phyloP scores from a whole-genome alignment of 345 rosid genomes.

The Eucalyptus polybractea region DNA sequence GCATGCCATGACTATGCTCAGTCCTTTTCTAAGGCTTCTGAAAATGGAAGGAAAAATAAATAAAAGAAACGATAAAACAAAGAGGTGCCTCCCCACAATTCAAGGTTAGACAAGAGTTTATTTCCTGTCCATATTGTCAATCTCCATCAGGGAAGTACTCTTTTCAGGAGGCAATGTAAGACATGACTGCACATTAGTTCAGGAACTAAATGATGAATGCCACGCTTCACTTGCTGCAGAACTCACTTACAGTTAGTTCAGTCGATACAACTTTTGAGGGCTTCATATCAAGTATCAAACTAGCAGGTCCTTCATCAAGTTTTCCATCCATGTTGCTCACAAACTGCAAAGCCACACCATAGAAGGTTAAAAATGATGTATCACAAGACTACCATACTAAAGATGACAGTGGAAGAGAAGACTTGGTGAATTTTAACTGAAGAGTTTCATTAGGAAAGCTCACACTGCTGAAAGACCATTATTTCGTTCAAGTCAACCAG shows the following conservation, averaged over 20 bases:
- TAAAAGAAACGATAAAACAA: not conserved
- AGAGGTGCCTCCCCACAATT: not conserved
- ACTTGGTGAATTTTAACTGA: not conserved
- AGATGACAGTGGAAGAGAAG: not conserved
- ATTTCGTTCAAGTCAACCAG: not conserved
- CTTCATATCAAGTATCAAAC: constrained; percentile 77
- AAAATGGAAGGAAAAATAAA: not conserved
- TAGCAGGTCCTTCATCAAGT: constrained; percentile 85
- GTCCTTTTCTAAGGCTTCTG: not conserved
- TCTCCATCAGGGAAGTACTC: not conserved
- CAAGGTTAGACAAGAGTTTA: not conserved
- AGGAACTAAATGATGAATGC: not conserved
- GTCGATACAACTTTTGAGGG: constrained; percentile 93
- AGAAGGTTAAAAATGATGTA: not conserved
- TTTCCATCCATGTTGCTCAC: constrained; percentile 73
- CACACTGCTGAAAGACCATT: not conserved
- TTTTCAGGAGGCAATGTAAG: not conserved
- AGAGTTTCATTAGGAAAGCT: not conserved
- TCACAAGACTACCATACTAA: not conserved
- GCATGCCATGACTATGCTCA: not conserved
- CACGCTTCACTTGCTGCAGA: not conserved
- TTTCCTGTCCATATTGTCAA: not conserved
- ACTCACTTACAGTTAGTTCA: constrained; percentile 84
- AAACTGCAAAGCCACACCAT: constrained; percentile 45
- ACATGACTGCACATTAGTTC: not conserved